Percentiles rank a stretch among this genome's conserved stretches.
Conservation (phyloP, 257 asterid species). For the Jacaranda mimosifolia region DNA sequence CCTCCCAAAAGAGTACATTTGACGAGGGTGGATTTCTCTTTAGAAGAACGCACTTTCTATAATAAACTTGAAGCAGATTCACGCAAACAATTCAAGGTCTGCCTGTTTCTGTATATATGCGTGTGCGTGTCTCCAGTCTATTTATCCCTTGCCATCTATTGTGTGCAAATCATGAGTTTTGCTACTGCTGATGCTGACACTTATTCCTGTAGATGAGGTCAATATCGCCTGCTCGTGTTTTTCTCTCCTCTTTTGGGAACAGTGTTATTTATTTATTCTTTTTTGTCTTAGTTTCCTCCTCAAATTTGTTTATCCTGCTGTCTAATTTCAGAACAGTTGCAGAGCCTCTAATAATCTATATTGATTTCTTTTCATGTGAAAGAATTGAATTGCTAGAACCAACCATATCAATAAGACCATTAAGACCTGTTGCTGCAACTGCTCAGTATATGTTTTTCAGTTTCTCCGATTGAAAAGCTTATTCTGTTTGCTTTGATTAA, state of each 20-base stretch:
- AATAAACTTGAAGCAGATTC: conserved; percentile 83
- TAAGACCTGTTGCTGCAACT: conserved; percentile 8
- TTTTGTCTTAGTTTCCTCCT: neutral
- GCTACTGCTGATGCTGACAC: conserved; percentile 27
- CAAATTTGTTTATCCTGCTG: neutral
- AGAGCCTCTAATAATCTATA: neutral
- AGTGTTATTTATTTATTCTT: neutral
- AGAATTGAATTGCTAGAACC: conserved; percentile 20
- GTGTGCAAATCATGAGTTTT: conserved; percentile 17
- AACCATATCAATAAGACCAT: conserved; percentile 1
- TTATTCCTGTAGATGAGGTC: neutral
- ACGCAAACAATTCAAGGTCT: conserved; percentile 89
- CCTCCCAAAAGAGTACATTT: conserved; percentile 82
- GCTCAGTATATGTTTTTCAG: conserved; percentile 17
- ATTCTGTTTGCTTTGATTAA: neutral
- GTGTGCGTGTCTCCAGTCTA: neutral
- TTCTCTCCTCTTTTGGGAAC: conserved; percentile 8
- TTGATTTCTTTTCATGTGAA: conserved; percentile 18
- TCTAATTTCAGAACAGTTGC: neutral
- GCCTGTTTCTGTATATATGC: conserved; percentile 19
- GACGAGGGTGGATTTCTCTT: conserved; percentile 77
- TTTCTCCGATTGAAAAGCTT: conserved; percentile 12
- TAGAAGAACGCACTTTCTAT: conserved; percentile 83
- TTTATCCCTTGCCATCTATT: conserved; percentile 16
- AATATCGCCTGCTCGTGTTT: conserved; percentile 19